Evolutionary conservation across 1,284 basidiomycete genomes (phyloP), one percentile per base, ranked within the genome.

Genomic region (Sporisorium iseilematis-ciliati): DNA sequence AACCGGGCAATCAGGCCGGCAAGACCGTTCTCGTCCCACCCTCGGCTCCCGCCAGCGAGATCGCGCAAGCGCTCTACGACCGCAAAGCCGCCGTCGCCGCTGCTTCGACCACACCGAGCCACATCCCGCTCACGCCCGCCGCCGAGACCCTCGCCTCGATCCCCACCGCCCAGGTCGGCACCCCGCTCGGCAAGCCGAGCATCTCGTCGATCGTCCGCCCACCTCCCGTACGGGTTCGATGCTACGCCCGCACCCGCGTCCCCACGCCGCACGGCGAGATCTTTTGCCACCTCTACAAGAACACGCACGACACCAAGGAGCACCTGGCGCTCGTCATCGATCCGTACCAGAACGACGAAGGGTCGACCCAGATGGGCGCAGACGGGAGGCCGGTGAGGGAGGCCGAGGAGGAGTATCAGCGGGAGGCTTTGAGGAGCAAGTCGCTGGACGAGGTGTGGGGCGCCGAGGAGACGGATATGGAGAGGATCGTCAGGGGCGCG

Each of bases 261-360:
- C 97, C 97, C 21, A 99, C 97, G 0, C 93, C 94, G 0, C 94
- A 99, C 83, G 96, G 96, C 25, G 91, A 94, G 21, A 90, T 92
- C 35, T 98, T 98, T 86, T 89, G 97, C 16, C 95, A 99, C 83
- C 88, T 99, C 42, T 99, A 99, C 87, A 87, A 87, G 65, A 98
- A 97, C 85, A 93, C 92, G 82, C 90, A 89, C 65, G 94, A 94
- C 86, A 61, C 73, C 48, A 99, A 99, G 87, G 97, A 99, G 84
- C 97, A 99, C 84, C 89, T 99, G n/a, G 96, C 97, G 0, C 91
- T 99, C 61, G 95, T 99, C 67, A 90, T 96, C 52, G 97, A 99
- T 85, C 80, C 82, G 4, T 75, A 77, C 23, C 82, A 83, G 65
- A 84, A 83, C 60, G 73, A 80, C 26, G 61, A 71, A 8, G 57